Evolutionary conservation across 2,329 filamentous ascomycete species (phyloP).

Genomic region (Hypoxylon sp.): DNA sequence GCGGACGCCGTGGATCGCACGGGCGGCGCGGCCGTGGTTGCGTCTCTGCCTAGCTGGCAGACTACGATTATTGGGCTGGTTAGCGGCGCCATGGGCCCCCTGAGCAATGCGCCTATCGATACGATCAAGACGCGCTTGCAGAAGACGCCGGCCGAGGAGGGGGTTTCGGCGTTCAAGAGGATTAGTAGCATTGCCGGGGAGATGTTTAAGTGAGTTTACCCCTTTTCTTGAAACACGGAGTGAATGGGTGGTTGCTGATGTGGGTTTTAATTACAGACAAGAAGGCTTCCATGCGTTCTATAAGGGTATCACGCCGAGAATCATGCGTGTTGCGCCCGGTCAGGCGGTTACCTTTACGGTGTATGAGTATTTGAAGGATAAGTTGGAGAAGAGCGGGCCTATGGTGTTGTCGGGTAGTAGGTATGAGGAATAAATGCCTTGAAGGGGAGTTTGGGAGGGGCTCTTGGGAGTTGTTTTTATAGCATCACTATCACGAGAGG

Average conservation of each 20-base stretch:
- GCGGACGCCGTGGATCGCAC: not conserved
- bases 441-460: too few species aligned
- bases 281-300: slow-evolving; percentile 97
- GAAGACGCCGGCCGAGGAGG: slow-evolving; percentile 82
- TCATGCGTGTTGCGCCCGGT: slow-evolving; percentile 96
- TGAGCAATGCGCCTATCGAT: slow-evolving; percentile 97
- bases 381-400: slow-evolving; percentile 72
- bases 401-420: slow-evolving; percentile 66
- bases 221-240: not conserved
- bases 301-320: slow-evolving; percentile 96
- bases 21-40: not conserved
- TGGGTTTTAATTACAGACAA: slow-evolving; percentile 64
- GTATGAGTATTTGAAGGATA: slow-evolving; percentile 79
- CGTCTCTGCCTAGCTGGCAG: slow-evolving; percentile 84
- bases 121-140: slow-evolving; percentile 98
- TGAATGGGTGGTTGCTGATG: not conserved
- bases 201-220: slow-evolving; percentile 79
- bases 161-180: slow-evolving; percentile 80
- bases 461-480: too few species aligned
- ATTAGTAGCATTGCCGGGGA: slow-evolving; percentile 81
- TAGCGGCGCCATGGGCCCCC: slow-evolving; percentile 91
- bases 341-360: slow-evolving; percentile 83
- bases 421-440: slow-evolving; percentile 72
- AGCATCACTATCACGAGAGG: too few species aligned
- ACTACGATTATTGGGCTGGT: slow-evolving; percentile 91